These are phyloP conservation scores for Fusarium tupiense DNA, from an alignment of 2,329 filamentous ascomycete species.

Conservation along the genomic window DNA sequence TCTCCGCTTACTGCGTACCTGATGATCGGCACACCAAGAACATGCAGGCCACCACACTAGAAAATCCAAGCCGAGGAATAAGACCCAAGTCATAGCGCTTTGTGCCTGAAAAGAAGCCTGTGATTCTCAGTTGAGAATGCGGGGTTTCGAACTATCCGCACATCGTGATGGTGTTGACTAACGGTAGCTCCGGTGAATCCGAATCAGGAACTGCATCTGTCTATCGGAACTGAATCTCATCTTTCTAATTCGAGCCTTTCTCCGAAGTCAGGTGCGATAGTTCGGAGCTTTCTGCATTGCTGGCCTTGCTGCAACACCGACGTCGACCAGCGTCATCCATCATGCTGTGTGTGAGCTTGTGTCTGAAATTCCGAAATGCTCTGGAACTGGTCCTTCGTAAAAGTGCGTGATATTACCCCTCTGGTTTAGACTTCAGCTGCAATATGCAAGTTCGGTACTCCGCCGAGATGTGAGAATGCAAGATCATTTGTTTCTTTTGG, in stretches of 20 bases:
- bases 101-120: conserved; percentile 26
- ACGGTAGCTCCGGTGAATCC: conserved; percentile 11
- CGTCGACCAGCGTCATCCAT: conserved; percentile 7
- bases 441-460: conserved; percentile 11
- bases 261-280: conserved; percentile 20
- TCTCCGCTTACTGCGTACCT: conserved; percentile 27
- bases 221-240: conserved; percentile 3
- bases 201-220: conserved; percentile 11
- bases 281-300: not conserved
- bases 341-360: not conserved
- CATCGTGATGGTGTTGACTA: conserved; percentile 30
- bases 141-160: conserved; percentile 9
- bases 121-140: conserved; percentile 27
- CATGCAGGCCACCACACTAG: conserved; percentile 33
- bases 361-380: not conserved
- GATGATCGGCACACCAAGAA: conserved; percentile 25
- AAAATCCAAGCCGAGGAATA: conserved; percentile 34
- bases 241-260: conserved; percentile 22
- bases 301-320: conserved; percentile 3
- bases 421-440: conserved; percentile 1
- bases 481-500: conserved; percentile 13
- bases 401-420: conserved; percentile 2
- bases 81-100: not conserved
- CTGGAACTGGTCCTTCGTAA: conserved; percentile 6
- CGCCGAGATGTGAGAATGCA: conserved; percentile 8